Base-by-base conservation (phyloP, 2,329 filamentous ascomycete genomes). In the Cordyceps fumosorosea region DNA sequence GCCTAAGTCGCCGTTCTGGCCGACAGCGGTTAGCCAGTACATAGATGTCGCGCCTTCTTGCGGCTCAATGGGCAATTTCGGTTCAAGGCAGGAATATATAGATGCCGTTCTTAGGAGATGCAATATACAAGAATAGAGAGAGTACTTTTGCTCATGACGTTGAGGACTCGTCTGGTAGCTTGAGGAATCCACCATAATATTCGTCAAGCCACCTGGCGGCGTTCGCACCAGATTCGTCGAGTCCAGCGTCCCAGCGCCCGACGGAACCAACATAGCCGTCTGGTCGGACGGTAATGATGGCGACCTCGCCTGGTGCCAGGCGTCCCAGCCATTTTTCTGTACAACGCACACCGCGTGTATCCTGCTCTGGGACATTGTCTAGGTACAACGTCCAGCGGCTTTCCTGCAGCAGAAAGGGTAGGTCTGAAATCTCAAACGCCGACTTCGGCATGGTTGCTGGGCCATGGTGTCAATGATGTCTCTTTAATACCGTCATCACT, bases 231-330 rank as follows among this genome's bases (percentile, higher is more conserved):
- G 80, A 73, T 48, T 80, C 79, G 60, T 82, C 80, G 32, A 80
- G 69, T 66, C 75, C 77, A 40, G 79, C 77, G 69, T 82, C 80
- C 80, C 80, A 83, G 47, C 80, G 74, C 51, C 80, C 76, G 26
- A 89, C 73, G n/a, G 81, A 84, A 1, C 88, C 89, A 5, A 91
- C 84, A 70, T 91, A 91, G 12, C 89, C 88, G 72, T 91, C 89
- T 0, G 89, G 89, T 5, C 89, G 80, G 1, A 91, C 85, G 67
- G 88, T 87, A 47, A 88, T 77, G 47, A 91, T 81, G 5, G 83
- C 85, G 6, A 88, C 81, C 66, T 88, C 82, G 11, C 80, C 77
- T 0, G 78, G 76, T 0, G 75, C 76, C 3, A 90, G 74, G 52
- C 77, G 80, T 47, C 85, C 86, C 7, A 89, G 76, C 88, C 88